phyloP scores from a whole-genome alignment of 257 asterid species.

The Voacanga thouarsii region DNA sequence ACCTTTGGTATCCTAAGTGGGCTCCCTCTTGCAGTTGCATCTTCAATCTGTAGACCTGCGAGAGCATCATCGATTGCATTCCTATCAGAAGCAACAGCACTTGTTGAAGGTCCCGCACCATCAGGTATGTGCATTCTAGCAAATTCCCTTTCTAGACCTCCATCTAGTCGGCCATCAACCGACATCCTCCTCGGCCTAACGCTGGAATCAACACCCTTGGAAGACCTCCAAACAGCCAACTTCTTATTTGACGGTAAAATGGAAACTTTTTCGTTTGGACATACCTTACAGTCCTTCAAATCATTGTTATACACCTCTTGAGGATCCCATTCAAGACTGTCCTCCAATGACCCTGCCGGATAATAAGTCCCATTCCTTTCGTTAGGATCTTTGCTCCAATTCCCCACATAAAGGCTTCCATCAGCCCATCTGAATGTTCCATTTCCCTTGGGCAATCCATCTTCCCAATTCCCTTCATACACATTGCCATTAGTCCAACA shows the following conservation, averaged over 20 bases:
- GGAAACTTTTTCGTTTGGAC: constrained; percentile 57
- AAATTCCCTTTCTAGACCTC: constrained; percentile 51
- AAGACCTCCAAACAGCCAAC: constrained; percentile 66
- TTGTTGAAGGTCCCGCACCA: constrained; percentile 51
- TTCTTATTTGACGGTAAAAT: constrained; percentile 84
- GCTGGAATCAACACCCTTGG: constrained; percentile 33
- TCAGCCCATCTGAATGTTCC: constrained; percentile 64
- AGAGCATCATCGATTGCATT: constrained; percentile 15
- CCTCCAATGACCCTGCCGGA: constrained; percentile 60
- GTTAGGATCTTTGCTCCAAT: constrained; percentile 67
- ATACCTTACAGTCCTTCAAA: constrained; percentile 55
- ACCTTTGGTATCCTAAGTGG: constrained; percentile 36
- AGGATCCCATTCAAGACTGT: constrained; percentile 74
- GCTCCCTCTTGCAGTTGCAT: constrained; percentile 15
- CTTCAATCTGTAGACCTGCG: constrained; percentile 14
- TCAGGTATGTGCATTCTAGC: constrained; percentile 58
- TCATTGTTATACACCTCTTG: constrained; percentile 53
- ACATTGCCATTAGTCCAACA: constrained; percentile 56
- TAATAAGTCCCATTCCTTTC: constrained; percentile 72
- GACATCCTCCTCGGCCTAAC: constrained; percentile 61
- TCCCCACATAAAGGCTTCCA: constrained; percentile 73
- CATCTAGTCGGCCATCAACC: constrained; percentile 72
- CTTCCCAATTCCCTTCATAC: constrained; percentile 81
- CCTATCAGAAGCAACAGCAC: constrained; percentile 20
- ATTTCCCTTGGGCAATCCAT: constrained; percentile 67